Evolutionary conservation across 768 basidiomycete species (phyloP), one percentile per base, ranked within the genome.

Genomic region (Psilocybe cyanescens): DNA sequence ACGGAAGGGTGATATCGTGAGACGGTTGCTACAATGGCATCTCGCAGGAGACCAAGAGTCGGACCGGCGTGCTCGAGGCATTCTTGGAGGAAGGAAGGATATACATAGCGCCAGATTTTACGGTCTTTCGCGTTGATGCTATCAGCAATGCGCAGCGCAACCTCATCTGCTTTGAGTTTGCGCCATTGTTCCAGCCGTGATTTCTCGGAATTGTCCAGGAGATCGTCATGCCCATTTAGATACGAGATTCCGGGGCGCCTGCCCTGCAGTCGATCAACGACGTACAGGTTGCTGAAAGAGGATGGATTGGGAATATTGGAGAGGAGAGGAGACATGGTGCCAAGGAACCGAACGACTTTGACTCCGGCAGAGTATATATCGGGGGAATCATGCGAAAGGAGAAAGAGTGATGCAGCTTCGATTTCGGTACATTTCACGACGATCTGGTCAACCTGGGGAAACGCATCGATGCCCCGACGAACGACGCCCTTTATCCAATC

Each of bases 61-160:
- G 75, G 68, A 16, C 81, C 76, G 3, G 79, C 75, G 53, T 81
- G 74, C 17, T 87, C 80, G 70, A 83, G 78, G 58, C 84, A 86
- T 2, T 76, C 71, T 53, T 84, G 85, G 59, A 92, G 78, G 67
- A 94, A 82, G 9, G 78, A 70, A 3, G 93, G 89, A 65, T 86
- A 91, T 51, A 91, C 73, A 68, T 87, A 87, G 57, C 86, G 80
- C 93, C 93, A 95, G 17, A 95, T 75, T 49, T 81, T 84, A 53
- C 83, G 82, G 69, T 95, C 93, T 53, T 83, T 80, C 41, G 86
- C 82, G 47, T 86, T 80, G 5, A 77, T 74, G 71, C 92, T 94
- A 59, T 92, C 90, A 8, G 86, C 91, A 54, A 95, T 83, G 19
- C 85, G 83, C 11, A 94, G 75, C 11, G 87, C 79, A 30, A 86